Base-by-base conservation (phyloP, 257 asterid species). In the Solanum pimpinellifolium region DNA sequence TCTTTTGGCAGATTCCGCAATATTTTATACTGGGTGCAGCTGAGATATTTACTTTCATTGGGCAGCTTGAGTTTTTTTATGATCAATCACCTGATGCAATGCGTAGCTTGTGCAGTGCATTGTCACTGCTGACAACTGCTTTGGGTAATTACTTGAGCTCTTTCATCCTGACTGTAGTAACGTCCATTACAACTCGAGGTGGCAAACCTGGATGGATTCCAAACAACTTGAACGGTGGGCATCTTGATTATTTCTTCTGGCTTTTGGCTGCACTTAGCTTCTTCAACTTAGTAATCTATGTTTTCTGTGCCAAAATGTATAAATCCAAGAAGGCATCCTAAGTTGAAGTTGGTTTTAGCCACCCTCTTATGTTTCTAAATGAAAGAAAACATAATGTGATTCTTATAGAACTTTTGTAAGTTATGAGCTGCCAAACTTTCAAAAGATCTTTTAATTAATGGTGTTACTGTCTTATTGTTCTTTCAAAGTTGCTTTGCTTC, bases 71-170 rank as follows among this genome's bases (percentile, higher is more conserved):
- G 93, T 96, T 96, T 88, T 95, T 96, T 88, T 95, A 96, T 77
- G 98, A 96, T 82, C 98, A 96, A 86, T 96, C 99, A 1, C 98
- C 98, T 0, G 99, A 96, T 33, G 99, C 99, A 25, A 96, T 95
- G 99, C 96, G 99, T 84, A 96, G 98, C 75, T 90, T 95, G 91
- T 96, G 98, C 89, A 92, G 95, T 9, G 99, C 98, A 3, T 75
- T 96, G 80, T 85, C 98, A 2, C 93, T 96, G 56, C 91, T 95
- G 72, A 94, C 97, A 1, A 93, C 91, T 20, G 86, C 96, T 2
- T 88, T 96, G 88, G 98, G 98, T 1, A 95, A 94, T 87, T 96
- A 95, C 89, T 73, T 94, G 91, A 95, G 98, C 93, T 89, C 98
- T 14, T 92, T 95, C 42, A 94, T 96, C 42, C 88, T 96, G 88